phyloP scores from a whole-genome alignment of 371 early-diverging fungal genomes.

The Cokeromyces recurvatus region DNA sequence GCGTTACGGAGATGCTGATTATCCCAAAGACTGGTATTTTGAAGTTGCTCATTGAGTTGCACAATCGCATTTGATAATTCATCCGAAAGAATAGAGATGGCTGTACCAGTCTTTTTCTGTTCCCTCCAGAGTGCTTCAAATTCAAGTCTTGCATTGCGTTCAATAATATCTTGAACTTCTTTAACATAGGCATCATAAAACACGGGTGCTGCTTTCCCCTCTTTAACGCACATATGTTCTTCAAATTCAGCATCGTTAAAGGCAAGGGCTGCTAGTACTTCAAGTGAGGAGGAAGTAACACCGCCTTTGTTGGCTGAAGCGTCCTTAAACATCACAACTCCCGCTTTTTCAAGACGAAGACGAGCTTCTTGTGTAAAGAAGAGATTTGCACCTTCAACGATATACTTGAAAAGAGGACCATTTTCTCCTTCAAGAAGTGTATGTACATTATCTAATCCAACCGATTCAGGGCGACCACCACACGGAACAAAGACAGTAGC shows the following conservation, averaged over 20 bases:
- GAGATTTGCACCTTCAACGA: conserved; percentile 98
- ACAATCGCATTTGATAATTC: conserved; percentile 91
- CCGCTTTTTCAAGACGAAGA: conserved; percentile 91
- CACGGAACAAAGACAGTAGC: conserved; percentile 96
- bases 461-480: conserved; percentile 97
- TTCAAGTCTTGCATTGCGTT: conserved; percentile 89
- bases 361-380: conserved; percentile 99
- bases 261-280: conserved; percentile 93
- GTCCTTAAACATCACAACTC: conserved; percentile 94
- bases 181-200: conserved; percentile 93
- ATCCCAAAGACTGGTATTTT: conserved; percentile 90
- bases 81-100: conserved; percentile 89
- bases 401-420: conserved; percentile 93
- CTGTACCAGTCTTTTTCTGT: conserved; percentile 64
- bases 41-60: conserved; percentile 88
- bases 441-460: conserved; percentile 89
- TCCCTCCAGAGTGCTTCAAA: conserved; percentile 96
- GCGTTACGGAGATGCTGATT: conserved; percentile 77
- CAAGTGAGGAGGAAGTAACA: conserved; percentile 94
- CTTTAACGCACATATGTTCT: conserved; percentile 87
- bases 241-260: conserved; percentile 89
- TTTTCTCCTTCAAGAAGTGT: conserved; percentile 74
- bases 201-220: conserved; percentile 56
- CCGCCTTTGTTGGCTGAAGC: conserved; percentile 99
- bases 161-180: conserved; percentile 88